Percentiles rank a stretch among this genome's conserved stretches.
phyloP scores from a whole-genome alignment of 2,329 filamentous ascomycete species.

The Colletotrichum filicis region DNA sequence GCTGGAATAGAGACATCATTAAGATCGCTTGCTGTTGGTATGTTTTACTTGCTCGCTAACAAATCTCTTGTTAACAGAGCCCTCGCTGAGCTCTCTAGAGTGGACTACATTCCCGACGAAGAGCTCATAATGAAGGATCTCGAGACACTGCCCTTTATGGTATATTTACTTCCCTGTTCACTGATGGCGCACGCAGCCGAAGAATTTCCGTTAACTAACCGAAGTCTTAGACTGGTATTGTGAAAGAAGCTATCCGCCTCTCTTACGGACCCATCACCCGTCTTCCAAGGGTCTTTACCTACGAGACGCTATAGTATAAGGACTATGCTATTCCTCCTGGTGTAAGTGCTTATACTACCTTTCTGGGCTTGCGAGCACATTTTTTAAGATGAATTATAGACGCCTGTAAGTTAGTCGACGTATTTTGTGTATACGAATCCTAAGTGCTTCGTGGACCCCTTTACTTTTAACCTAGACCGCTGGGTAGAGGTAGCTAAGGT shows the following conservation, averaged over 20 bases:
- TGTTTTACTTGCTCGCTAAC: slow-evolving; percentile 33
- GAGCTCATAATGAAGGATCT: slow-evolving; percentile 31
- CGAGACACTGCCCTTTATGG: slow-evolving; percentile 34
- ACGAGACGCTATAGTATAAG: slow-evolving; percentile 43
- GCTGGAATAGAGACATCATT: slow-evolving; percentile 38
- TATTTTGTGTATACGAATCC: slow-evolving; percentile 39
- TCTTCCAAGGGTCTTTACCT: slow-evolving; percentile 42
- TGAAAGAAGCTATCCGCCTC: slow-evolving; percentile 35
- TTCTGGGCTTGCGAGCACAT: neutral
- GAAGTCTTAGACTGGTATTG: slow-evolving; percentile 31
- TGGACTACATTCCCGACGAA: slow-evolving; percentile 21
- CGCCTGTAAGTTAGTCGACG: slow-evolving; percentile 38
- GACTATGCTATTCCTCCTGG: slow-evolving; percentile 46
- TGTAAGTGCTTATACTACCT: slow-evolving; percentile 36
- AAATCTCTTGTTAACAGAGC: neutral
- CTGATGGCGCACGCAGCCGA: neutral
- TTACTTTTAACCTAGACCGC: slow-evolving; percentile 40
- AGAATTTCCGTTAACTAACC: neutral
- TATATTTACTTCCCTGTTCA: slow-evolving; percentile 2
- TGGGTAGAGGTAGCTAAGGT: slow-evolving; percentile 38
- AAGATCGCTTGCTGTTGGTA: slow-evolving; percentile 18
- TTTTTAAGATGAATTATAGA: slow-evolving; percentile 23
- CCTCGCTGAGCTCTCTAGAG: slow-evolving; percentile 28
- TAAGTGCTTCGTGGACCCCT: slow-evolving; percentile 40
- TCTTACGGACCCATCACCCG: slow-evolving; percentile 30